Conservation (phyloP, 345 rosid genomes). For the Populus euphratica region DNA sequence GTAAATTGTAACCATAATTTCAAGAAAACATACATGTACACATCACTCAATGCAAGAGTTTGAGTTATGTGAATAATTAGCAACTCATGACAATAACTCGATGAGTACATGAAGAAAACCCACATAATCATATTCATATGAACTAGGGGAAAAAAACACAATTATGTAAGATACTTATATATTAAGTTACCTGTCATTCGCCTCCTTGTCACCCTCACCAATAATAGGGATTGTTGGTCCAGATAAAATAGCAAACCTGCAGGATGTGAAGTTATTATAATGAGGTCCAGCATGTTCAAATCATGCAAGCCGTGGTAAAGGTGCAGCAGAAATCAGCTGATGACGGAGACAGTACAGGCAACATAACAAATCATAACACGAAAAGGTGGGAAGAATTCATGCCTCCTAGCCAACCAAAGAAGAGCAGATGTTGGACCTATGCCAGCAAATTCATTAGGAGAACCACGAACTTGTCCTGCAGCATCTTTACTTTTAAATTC, state of each 20-base stretch:
- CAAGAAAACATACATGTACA: neutral
- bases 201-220: constrained; percentile 97
- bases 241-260: constrained; percentile 88
- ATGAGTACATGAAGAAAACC: neutral
- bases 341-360: neutral
- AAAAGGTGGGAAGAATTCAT: constrained; percentile 14
- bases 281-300: constrained; percentile 15
- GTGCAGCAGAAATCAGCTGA: constrained; percentile 10
- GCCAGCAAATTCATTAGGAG: constrained; percentile 96
- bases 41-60: neutral
- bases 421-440: constrained; percentile 94
- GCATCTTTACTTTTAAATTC: constrained; percentile 99
- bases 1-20: neutral
- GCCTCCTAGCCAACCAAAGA: constrained; percentile 98
- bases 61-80: neutral
- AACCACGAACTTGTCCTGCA: constrained; percentile 99
- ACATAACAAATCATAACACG: constrained; percentile 4
- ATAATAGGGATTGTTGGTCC: constrained; percentile 98
- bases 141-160: neutral
- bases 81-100: neutral
- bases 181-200: constrained; percentile 79
- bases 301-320: constrained; percentile 6
- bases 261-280: constrained; percentile 19
- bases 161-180: neutral
- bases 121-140: neutral